phyloP scores from a whole-genome alignment of 169 alveolate genomes.

The Cryptosporidium muris region DNA sequence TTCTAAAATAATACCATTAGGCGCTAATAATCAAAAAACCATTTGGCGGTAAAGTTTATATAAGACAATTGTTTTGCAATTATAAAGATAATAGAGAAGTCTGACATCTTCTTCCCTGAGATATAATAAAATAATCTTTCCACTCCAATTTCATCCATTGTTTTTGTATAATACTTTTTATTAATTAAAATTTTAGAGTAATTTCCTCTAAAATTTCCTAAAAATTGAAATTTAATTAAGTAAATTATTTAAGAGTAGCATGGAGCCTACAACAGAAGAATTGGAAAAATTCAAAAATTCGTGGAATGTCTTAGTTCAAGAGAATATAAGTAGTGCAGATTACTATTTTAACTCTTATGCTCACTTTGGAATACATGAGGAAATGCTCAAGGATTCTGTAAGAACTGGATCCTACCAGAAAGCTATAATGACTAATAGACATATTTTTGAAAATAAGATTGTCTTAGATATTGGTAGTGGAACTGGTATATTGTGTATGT shows the following conservation, averaged over 20 bases:
- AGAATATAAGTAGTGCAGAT: constrained; percentile 81
- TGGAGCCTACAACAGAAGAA: constrained; percentile 34
- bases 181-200: neutral
- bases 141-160: too few relatives aligned
- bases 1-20: too few relatives aligned
- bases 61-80: too few relatives aligned
- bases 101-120: too few relatives aligned
- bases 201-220: neutral
- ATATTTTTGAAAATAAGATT: constrained; percentile 91
- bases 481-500: constrained; percentile 96
- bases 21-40: too few relatives aligned
- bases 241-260: neutral
- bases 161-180: too few relatives aligned
- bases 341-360: constrained; percentile 96
- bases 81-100: too few relatives aligned
- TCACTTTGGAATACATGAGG: constrained; percentile 96
- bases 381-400: constrained; percentile 95
- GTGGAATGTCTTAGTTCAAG: constrained; percentile 66
- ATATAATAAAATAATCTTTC: too few relatives aligned
- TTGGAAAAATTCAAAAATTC: constrained; percentile 45
- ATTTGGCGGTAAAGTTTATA: too few relatives aligned
- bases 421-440: constrained; percentile 92
- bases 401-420: constrained; percentile 93
- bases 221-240: neutral
- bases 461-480: constrained; percentile 99